Base-by-base conservation (phyloP, 495 filamentous ascomycete genomes). In the Penicillium riverlandense region DNA sequence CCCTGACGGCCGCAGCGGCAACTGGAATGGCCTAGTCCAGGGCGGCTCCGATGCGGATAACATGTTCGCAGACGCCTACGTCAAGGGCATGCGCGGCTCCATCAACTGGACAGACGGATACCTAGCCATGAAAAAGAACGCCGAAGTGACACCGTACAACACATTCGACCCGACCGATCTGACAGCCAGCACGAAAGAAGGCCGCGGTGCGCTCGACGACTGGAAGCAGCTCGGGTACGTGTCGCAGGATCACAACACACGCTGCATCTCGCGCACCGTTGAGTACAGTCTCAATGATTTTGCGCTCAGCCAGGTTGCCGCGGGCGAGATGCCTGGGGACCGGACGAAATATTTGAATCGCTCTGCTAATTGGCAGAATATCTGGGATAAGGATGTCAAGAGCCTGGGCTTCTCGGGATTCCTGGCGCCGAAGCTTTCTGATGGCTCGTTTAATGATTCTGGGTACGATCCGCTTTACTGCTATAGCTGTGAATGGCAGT, bases 261-360 rank as follows among this genome's bases (percentile, higher is more conserved):
- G 84, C 16, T 80, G 74, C 51, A 75, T 88, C 34, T 84, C 79
- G 1, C 70, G 83, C 3, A 86, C 82, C 0, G 71, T 87, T 0
- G 84, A 87, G 55, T 87, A 88, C 59, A 75, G 76, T 37, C 84
- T 86, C 43, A 83, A 86, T 59, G 84, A 88, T 58, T 88, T 84
- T 54, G 75, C 74, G 35, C 74, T 88, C 35, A 66, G 80, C 9
- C 75, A 83, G 50, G 76, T 86, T 45, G 75, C 82, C 33, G 72
- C 79, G 39, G 66, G 82, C 4, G 75, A 74, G 11, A 75, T 72
- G 41, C 59, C 54, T 0, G 73, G 77, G 45, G 78, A 84, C 36
- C 61, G 65, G 33, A 53, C 64, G 35, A 84, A 83, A 45, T 85
- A 85, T 56, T 57, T 67, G 33, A 60, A 62, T 29, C 74, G 80